Evolutionary conservation across 2,329 filamentous ascomycete species (phyloP), one percentile per base, ranked within the genome.

Genomic region (Colletotrichum chrysophilum): DNA sequence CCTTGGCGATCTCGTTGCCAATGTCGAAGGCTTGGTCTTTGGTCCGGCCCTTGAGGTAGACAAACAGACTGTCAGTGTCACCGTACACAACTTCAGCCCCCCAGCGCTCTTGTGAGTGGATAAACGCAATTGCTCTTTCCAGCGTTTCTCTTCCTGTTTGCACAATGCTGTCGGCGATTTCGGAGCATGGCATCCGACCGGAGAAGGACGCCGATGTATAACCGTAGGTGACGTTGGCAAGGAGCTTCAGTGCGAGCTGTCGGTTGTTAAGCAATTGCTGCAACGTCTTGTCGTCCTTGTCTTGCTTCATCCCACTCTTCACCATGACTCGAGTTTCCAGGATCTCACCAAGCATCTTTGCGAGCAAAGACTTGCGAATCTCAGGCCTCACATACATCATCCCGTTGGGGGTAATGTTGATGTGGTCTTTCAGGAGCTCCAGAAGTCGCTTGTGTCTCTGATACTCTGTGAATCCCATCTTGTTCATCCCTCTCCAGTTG

Each of bases 171-270:
- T 99, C 97, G 9, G 97, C 97, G 78, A 99, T 98, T 84, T 99
- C 97, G 2, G 96, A 95, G 83, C 97, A 99, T 0, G 97, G 97
- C 97, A 99, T 98, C 28, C 97, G 92, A 0, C 97, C 97, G 0
- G 96, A 98, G 84, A 98, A 99, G 0, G 95, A 97, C 0, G 97
- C 97, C 4, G 97, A 98, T 0, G 97, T 97, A 85, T 99, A 99
- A 13, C 97, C 97, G 81, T 99, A 99, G 0, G 97, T 99, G 79
- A 99, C 97, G 80, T 99, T 99, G n/a, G 97, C 97, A 52, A 99
- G 95, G 8, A 99, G 89, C 82, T 99, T 99, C 30, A 99, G 89
- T 0, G 97, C 97, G 5, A 99, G 88, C 80, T 99, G 97, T 80
- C 97, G 90, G 83, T 98, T 98, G 86, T 99, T 97, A 21, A 98